Conservation (phyloP, 1,139 yeast species). For the Magnusiomyces suaveolens region DNA sequence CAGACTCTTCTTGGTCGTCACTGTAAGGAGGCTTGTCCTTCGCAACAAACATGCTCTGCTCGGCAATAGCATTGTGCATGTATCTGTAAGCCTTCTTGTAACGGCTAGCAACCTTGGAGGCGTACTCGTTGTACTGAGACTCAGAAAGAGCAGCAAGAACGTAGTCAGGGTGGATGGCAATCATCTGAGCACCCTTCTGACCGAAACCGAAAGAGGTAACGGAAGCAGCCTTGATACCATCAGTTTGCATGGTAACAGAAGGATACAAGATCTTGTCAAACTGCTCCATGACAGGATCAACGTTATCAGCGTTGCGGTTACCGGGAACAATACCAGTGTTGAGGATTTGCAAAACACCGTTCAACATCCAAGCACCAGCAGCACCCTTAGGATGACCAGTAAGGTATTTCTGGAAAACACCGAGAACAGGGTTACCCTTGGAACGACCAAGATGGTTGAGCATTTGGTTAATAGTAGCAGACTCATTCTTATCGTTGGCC, state of each 20-base stretch:
- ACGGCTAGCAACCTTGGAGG: conserved; percentile 62
- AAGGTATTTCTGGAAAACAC: conserved; percentile 96
- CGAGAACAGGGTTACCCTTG: conserved; percentile 94
- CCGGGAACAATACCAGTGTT: conserved; percentile 95
- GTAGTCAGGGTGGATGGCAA: conserved; percentile 88
- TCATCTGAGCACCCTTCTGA: conserved; percentile 97
- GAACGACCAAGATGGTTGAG: conserved; percentile 92
- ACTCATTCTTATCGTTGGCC: conserved; percentile 97
- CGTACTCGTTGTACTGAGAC: conserved; percentile 59
- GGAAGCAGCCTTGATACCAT: conserved; percentile 95
- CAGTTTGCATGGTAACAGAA: conserved; percentile 85
- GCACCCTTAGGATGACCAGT: conserved; percentile 99
- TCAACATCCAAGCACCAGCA: conserved; percentile 99
- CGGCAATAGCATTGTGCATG: conserved; percentile 90
- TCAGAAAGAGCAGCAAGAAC: conserved; percentile 73
- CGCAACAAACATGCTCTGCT: conserved; percentile 84
- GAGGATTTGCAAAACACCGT: conserved; percentile 91
- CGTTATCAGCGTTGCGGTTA: conserved; percentile 95
- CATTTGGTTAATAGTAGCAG: conserved; percentile 83
- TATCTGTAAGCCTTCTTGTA: conserved; percentile 88
- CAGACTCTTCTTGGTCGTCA: conserved; percentile 77
- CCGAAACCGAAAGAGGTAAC: conserved; percentile 98
- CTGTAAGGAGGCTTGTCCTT: conserved; percentile 89
- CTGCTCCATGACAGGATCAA: conserved; percentile 72
- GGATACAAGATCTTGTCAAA: conserved; percentile 88